Base-by-base conservation (phyloP, 495 filamentous ascomycete genomes). In the Penicillium chermesinum region DNA sequence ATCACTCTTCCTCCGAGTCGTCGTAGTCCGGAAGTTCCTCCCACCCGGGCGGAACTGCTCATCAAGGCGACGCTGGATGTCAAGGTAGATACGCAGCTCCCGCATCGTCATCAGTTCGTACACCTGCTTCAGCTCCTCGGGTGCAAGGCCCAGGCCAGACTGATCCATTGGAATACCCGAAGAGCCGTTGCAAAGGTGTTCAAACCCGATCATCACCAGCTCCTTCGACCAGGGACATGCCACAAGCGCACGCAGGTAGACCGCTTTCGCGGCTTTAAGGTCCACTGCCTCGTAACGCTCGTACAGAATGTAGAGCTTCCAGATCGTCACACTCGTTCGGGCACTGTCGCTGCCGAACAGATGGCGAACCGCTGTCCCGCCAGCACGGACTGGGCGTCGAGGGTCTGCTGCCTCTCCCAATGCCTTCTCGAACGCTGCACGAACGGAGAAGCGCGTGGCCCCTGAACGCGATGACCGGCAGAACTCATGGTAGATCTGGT, bases 201-300 rank as follows among this genome's bases (percentile, higher is more conserved):
- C 67, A 55, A 88, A 88, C 0, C 72, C 84, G 19, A 84, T 55
- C 69, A 87, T 71, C 45, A 80, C 75, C 8, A 86, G 62, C 47
- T 82, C 79, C 63, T 89, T 93, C 1, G 79, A 81, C 87, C 87
- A 87, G 1, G 87, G 86, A 64, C 87, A 90, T 2, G 77, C 73
- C 34, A 73, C 71, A 39, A 79, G 59, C 0, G 62, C 71, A n/a
- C 76, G 64, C 46, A 70, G 72, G 44, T 70, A 73, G 13, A 80
- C 61, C 1, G 46, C 44, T 46, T 77, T 82, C 7, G 77, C 79
- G 41, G 71, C 71, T 0, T 37, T 38, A 32, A 63, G 41, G 9
- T 76, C 64, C n/a, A 21, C 9, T 0, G 58, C 55, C 4, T 61
- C 53, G 3, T 61, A 63, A 7, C 68, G 50, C 22, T 78, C 73